Percentiles rank a stretch among this genome's conserved stretches.
These are phyloP conservation scores for Arabis hirsuta DNA, from an alignment of 345 rosid genomes.

Conservation along the genomic window DNA sequence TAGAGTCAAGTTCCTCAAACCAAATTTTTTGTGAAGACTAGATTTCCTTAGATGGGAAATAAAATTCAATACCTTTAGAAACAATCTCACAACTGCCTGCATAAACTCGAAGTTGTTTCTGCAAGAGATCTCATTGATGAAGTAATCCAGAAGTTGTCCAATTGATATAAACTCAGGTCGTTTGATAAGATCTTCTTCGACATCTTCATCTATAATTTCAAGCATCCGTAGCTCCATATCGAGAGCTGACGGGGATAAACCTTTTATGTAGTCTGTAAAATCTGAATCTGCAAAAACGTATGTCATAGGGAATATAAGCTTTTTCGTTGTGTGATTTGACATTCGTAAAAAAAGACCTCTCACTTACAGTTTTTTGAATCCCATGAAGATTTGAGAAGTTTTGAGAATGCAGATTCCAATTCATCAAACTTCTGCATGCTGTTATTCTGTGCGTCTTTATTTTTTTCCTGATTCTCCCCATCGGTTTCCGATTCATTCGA, in stretches of 20 bases:
- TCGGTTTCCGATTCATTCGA: conserved; percentile 53
- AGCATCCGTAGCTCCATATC: conserved; percentile 91
- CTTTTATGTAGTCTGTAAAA: conserved; percentile 83
- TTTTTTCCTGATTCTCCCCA: conserved; percentile 44
- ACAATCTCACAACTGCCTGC: conserved; percentile 80
- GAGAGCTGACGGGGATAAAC: conserved; percentile 82
- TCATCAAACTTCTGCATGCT: conserved; percentile 44
- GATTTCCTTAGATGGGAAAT: conserved; percentile 7
- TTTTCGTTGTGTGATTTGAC: not conserved
- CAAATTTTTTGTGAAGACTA: not conserved
- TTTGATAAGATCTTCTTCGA: conserved; percentile 59
- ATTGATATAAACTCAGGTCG: conserved; percentile 69
- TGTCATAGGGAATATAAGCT: not conserved
- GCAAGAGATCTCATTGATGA: conserved; percentile 68
- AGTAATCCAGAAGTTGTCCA: conserved; percentile 77
- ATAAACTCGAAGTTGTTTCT: conserved; percentile 86
- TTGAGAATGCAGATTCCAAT: conserved; percentile 55
- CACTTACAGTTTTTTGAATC: conserved; percentile 66
- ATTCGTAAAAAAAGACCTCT: not conserved
- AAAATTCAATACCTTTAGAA: conserved; percentile 71
- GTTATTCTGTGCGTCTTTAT: conserved; percentile 40
- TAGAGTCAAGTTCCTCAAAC: not conserved
- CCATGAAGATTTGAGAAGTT: conserved; percentile 62
- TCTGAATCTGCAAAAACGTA: conserved; percentile 56
- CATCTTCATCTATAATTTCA: conserved; percentile 82